Percentiles rank a stretch among this genome's conserved stretches.
Evolutionary conservation across 2,329 filamentous ascomycete genomes (phyloP).

Genomic region (Nothopassalora personata): DNA sequence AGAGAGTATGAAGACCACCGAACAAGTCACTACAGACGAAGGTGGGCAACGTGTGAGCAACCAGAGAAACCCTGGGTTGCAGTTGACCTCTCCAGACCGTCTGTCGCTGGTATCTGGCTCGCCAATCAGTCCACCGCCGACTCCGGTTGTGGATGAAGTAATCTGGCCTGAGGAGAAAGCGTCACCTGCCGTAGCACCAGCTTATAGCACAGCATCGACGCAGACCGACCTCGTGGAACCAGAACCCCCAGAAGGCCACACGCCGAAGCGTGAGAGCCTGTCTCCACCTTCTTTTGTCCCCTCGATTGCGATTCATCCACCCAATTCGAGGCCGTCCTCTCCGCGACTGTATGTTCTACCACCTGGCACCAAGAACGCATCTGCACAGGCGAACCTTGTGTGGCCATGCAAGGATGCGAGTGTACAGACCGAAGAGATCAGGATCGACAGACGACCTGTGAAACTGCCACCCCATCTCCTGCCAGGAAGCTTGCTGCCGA

Average conservation of each 20-base stretch:
- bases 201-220: conserved; percentile 29
- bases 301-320: conserved; percentile 86
- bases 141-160: conserved; percentile 47
- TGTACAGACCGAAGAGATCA: conserved; percentile 87
- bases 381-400: conserved; percentile 67
- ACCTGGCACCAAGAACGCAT: conserved; percentile 72
- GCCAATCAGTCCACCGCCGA: conserved; percentile 60
- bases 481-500: conserved; percentile 65
- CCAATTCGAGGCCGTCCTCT: conserved; percentile 74
- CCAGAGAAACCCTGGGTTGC: conserved; percentile 8
- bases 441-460: conserved; percentile 70
- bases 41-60: conserved; percentile 10
- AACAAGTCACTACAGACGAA: conserved; percentile 9
- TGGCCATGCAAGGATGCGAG: conserved; percentile 50
- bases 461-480: conserved; percentile 72
- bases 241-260: conserved; percentile 21
- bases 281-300: conserved; percentile 44
- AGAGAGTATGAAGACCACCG: conserved; percentile 7
- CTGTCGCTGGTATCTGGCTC: conserved; percentile 11
- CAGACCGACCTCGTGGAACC: conserved; percentile 29
- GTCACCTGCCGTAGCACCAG: conserved; percentile 14
- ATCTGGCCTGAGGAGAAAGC: conserved; percentile 22
- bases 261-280: conserved; percentile 27
- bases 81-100: conserved; percentile 8
- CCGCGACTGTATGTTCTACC: conserved; percentile 73